Base-by-base conservation (phyloP, 1,139 yeast genomes). In the Suhomyces bokatorum region DNA sequence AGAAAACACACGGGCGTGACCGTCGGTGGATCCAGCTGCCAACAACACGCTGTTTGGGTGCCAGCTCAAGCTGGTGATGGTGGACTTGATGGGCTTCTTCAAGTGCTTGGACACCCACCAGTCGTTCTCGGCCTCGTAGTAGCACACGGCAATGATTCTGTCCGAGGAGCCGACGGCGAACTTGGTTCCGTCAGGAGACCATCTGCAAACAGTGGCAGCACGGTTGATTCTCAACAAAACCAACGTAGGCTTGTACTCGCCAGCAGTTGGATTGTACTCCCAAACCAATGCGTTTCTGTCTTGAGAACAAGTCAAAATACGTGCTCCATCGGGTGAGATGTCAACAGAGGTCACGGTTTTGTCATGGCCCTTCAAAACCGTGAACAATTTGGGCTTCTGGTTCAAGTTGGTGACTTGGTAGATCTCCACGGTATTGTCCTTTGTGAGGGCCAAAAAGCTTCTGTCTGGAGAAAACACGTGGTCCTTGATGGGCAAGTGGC, bases 21-120 rank as follows among this genome's bases (percentile, higher is more conserved):
- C 97, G 64, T 95, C 98, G 14, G 97, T 87, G 22, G 97, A 90
- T 13, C 98, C 99, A 42, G 87, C 78, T 3, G 96, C 95, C 52
- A 95, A 73, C 50, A 95, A 73, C 15, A 93, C 95, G 55, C 85
- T 86, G 66, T 95, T 95, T 47, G 91, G 93, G 64, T 95, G 99
- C 99, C 99, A 95, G 50, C 85, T 86, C 43, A 93, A 76, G 36
- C 87, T 78, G 54, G 93, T 78, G 55, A 93, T 79, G 35, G 98
- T 89, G 10, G 97, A 87, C 62, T 87, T 85, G 56, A 91, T 76
- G 14, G 97, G 97, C 67, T 88, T 89, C 74, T 90, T 90, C 69
- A 95, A 81, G 69, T 93, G 99, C 69, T 91, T 93, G 16, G 98
- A 89, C 42, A 93, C 91, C 99, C 99, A 95, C 99, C 99, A 95